Evolutionary conservation across 306 rosid genomes (phyloP), one percentile per base, ranked within the genome.

Genomic region (Prunus mume): DNA sequence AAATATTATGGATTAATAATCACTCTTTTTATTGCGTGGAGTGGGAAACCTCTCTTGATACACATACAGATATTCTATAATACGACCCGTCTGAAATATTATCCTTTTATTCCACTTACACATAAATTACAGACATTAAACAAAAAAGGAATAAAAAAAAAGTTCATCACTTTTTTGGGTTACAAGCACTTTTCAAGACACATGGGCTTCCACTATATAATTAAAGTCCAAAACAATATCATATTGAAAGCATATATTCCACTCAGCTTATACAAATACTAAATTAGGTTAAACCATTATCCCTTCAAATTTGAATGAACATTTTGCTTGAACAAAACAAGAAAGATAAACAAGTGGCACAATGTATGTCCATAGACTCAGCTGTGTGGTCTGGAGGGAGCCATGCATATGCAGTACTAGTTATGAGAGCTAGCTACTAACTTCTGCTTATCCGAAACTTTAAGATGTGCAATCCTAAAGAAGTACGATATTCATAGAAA

Each of bases 401-500:
- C 71, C 50, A 28, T 64, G 63, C 17, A 63, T 2, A 7, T 38
- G 43, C 43, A 22, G 34, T 22, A 30, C 41, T 14, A 4, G 43
- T 34, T 27, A 13, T 32, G 38, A 32, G 38, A 38, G 43, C 43
- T 38, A 38, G 10, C 54, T 43, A 11, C 32, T 4, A 19, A 41
- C 47, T 20, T n/a, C n/a, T 38, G 43, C 43, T 20, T 12, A 22
- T 13, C 65, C 65, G 25, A 12, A 43, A 15, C 17, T 17, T 15
- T n/a, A 41, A n/a, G 18, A 12, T 11, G 38, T 74, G 75, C 43
- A 61, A 50, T 74, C 52, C 41, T 30, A 57, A 11, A 66, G 32
- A 74, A 65, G 62, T 54, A 67, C 62, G 38, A 47, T 47, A 65
- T 65, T 68, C 24, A 18, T 58, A 8, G 49, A n/a, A 65, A 79